These are phyloP conservation scores for Theileria equi DNA, from an alignment of 169 alveolate species.

Conservation along the genomic window DNA sequence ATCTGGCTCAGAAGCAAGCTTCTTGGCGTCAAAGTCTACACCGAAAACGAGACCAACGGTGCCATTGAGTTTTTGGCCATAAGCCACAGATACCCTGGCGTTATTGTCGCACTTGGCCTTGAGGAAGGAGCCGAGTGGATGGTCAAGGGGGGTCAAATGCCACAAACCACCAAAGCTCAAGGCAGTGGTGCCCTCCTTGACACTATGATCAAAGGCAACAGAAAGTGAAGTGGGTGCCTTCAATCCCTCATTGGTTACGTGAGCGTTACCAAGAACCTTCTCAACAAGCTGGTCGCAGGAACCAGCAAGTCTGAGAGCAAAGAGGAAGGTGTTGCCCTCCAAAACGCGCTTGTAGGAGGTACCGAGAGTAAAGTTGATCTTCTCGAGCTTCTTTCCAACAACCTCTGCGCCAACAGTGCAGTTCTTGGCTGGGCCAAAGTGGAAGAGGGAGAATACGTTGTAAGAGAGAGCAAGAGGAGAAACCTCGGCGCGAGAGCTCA, in stretches of 20 bases:
- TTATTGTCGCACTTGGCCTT: slow-evolving; percentile 60
- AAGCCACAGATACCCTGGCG: slow-evolving; percentile 41
- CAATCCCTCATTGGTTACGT: slow-evolving; percentile 8
- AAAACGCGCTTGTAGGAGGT: slow-evolving; percentile 31
- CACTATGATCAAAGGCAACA: slow-evolving; percentile 41
- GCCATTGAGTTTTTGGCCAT: slow-evolving; percentile 50
- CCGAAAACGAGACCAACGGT: slow-evolving; percentile 32
- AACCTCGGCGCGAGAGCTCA: slow-evolving; percentile 31
- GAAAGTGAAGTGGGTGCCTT: slow-evolving; percentile 31
- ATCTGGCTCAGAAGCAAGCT: slow-evolving; percentile 8
- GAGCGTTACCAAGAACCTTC: slow-evolving; percentile 42
- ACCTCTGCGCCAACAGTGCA: slow-evolving; percentile 50
- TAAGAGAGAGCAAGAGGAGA: slow-evolving; percentile 23
- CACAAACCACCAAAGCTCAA: slow-evolving; percentile 54
- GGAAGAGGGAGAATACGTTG: slow-evolving; percentile 47
- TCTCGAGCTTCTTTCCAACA: slow-evolving; percentile 21
- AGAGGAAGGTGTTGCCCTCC: slow-evolving; percentile 19
- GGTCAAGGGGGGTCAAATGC: slow-evolving; percentile 33
- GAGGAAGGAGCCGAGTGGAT: slow-evolving; percentile 43
- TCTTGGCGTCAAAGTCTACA: slow-evolving; percentile 42
- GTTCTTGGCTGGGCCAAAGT: slow-evolving; percentile 10
- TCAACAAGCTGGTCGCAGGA: slow-evolving; percentile 3
- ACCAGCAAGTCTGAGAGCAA: slow-evolving; percentile 35
- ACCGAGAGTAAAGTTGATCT: slow-evolving; percentile 25
- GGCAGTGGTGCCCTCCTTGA: slow-evolving; percentile 24